A percentile compares a stretch with the other conserved stretches of the same genome.
Conservation (phyloP, 176 grass and related monocot species). For the Otatea glauca region DNA sequence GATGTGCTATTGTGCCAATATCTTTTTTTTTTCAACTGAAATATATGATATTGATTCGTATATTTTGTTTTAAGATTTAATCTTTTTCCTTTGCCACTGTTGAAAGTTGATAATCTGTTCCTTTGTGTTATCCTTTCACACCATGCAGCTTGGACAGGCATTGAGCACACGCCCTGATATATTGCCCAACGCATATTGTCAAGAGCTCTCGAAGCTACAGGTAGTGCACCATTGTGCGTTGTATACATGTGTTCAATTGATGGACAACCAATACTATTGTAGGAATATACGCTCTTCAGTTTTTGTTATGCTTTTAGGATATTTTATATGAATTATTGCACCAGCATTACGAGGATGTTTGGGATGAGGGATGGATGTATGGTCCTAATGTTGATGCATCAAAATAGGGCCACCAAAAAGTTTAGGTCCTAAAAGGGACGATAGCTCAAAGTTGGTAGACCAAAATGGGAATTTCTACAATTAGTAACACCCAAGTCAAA, state of each 20-base stretch:
- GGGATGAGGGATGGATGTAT: not conserved
- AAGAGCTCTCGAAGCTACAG: slow-evolving; percentile 93
- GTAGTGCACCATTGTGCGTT: slow-evolving; percentile 38
- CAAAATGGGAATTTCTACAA: not conserved
- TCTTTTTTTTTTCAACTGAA: slow-evolving; percentile 18
- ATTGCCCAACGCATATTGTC: slow-evolving; percentile 83
- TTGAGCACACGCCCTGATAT: slow-evolving; percentile 93
- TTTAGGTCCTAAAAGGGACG: not conserved
- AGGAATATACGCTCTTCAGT: not conserved
- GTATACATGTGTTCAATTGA: slow-evolving; percentile 27
- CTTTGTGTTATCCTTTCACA: slow-evolving; percentile 6
- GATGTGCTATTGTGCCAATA: slow-evolving; percentile 15
- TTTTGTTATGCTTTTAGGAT: not conserved
- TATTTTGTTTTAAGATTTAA: slow-evolving; percentile 22
- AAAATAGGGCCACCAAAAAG: not conserved
- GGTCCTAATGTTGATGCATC: not conserved
- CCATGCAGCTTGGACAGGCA: slow-evolving; percentile 83
- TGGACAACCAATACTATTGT: slow-evolving; percentile 11
- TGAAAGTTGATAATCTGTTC: slow-evolving; percentile 8
- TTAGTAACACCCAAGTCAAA: not conserved
- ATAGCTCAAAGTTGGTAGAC: not conserved
- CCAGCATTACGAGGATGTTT: not conserved
- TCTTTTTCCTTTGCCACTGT: slow-evolving; percentile 6
- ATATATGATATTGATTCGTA: not conserved
- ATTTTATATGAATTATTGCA: not conserved